Evolutionary conservation across 768 basidiomycete species (phyloP).

Genomic region (Chalciporus chontae): DNA sequence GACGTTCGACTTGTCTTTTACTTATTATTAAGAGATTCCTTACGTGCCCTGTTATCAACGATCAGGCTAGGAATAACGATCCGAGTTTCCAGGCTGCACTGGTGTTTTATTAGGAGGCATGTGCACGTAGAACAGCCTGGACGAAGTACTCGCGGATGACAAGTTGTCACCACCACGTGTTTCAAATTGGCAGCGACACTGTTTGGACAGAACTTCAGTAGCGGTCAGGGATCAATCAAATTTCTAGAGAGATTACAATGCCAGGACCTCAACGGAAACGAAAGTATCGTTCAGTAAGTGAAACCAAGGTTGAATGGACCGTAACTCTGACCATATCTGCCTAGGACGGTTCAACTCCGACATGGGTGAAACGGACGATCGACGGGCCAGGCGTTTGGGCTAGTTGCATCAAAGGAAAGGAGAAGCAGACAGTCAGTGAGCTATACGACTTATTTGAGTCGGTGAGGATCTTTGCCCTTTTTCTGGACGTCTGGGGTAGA

Average conservation of each 20-base stretch:
- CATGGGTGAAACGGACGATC: slow-evolving; percentile 61
- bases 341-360: slow-evolving; percentile 60
- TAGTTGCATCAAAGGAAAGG: slow-evolving; percentile 82
- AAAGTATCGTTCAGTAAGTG: slow-evolving; percentile 50
- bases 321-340: slow-evolving; percentile 1
- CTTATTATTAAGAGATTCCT: slow-evolving; percentile 21
- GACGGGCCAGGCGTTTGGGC: slow-evolving; percentile 87
- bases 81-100: too few species aligned
- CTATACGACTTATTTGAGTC: slow-evolving; percentile 75
- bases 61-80: not conserved
- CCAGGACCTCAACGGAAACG: slow-evolving; percentile 34
- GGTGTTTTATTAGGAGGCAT: not conserved
- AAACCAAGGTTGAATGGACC: not conserved
- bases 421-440: slow-evolving; percentile 73
- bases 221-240: not conserved
- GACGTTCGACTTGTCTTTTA: slow-evolving; percentile 2
- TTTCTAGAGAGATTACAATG: slow-evolving; percentile 9
- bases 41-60: slow-evolving; percentile 1
- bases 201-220: too few species aligned
- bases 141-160: too few species aligned
- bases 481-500: slow-evolving; percentile 8
- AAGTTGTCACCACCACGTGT: not conserved
- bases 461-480: slow-evolving; percentile 39
- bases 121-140: too few species aligned
- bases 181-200: too few species aligned